These are phyloP conservation scores for Backusella sp. DNA, from an alignment of 192 early-diverging fungal species.

Conservation along the genomic window DNA sequence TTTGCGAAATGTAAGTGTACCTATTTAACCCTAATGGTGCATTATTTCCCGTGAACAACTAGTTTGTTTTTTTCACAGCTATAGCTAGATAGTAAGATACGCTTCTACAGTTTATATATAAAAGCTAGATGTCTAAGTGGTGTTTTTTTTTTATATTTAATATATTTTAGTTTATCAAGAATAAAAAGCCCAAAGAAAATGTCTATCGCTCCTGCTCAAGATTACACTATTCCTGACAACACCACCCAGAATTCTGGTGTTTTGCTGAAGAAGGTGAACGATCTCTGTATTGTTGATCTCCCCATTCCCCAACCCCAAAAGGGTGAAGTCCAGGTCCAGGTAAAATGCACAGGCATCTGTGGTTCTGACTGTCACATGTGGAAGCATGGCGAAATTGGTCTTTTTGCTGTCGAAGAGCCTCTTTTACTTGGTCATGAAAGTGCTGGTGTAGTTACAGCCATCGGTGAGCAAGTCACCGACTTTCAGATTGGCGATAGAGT, in stretches of 20 bases:
- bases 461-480: constrained; percentile 34
- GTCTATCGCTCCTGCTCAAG: background rate
- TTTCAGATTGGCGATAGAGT: constrained; percentile 41
- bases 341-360: constrained; percentile 39
- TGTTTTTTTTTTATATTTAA: background rate
- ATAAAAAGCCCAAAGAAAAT: background rate
- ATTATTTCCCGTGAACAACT: background rate
- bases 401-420: constrained; percentile 19
- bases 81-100: background rate
- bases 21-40: background rate
- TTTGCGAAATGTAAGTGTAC: background rate
- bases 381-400: constrained; percentile 33
- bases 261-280: constrained; percentile 22
- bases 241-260: constrained; percentile 20
- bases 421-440: constrained; percentile 41
- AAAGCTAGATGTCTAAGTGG: background rate
- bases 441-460: constrained; percentile 34
- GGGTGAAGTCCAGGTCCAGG: constrained; percentile 30
- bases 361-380: constrained; percentile 40
- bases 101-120: background rate
- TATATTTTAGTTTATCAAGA: background rate
- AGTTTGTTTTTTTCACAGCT: background rate
- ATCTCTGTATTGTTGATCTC: constrained; percentile 25
- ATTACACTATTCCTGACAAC: constrained; percentile 15
- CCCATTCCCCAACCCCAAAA: constrained; percentile 18